These are phyloP conservation scores for Ustilago trichophora DNA, from an alignment of 1,284 basidiomycete species.

Conservation along the genomic window DNA sequence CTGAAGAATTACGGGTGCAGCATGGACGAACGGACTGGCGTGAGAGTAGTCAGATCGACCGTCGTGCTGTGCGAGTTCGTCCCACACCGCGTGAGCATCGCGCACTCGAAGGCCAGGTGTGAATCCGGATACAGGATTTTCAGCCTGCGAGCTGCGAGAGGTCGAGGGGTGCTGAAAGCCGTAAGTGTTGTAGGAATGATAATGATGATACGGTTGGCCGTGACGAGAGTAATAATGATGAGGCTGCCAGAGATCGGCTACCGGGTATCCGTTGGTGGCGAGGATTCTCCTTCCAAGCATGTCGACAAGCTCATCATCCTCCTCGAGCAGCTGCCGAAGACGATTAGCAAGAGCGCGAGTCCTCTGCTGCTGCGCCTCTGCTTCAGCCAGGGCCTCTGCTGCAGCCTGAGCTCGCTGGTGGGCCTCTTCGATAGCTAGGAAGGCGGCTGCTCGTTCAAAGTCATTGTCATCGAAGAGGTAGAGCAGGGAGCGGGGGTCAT, in stretches of 20 bases:
- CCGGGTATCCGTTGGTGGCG: slow-evolving; percentile 38
- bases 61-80: not conserved
- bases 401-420: slow-evolving; percentile 18
- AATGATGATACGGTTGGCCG: slow-evolving; percentile 1
- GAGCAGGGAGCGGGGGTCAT: slow-evolving; percentile 43
- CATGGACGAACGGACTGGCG: slow-evolving; percentile 23
- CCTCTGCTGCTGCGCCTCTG: slow-evolving; percentile 18
- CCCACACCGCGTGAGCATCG: slow-evolving; percentile 11
- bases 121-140: no score
- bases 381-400: slow-evolving; percentile 20
- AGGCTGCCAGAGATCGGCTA: slow-evolving; percentile 27
- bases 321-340: slow-evolving; percentile 36
- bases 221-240: slow-evolving; percentile 3
- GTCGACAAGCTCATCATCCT: slow-evolving; percentile 49
- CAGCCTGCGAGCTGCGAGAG: not conserved
- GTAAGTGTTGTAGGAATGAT: not conserved
- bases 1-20: slow-evolving; percentile 18
- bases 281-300: slow-evolving; percentile 49
- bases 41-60: not conserved
- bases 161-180: not conserved
- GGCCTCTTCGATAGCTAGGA: slow-evolving; percentile 18
- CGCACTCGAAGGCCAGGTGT: not conserved
- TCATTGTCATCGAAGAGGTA: slow-evolving; percentile 50
- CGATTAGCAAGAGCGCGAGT: slow-evolving; percentile 2
- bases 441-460: slow-evolving; percentile 25